phyloP scores from a whole-genome alignment of 768 basidiomycete genomes.

The Hydnum rufescens region DNA sequence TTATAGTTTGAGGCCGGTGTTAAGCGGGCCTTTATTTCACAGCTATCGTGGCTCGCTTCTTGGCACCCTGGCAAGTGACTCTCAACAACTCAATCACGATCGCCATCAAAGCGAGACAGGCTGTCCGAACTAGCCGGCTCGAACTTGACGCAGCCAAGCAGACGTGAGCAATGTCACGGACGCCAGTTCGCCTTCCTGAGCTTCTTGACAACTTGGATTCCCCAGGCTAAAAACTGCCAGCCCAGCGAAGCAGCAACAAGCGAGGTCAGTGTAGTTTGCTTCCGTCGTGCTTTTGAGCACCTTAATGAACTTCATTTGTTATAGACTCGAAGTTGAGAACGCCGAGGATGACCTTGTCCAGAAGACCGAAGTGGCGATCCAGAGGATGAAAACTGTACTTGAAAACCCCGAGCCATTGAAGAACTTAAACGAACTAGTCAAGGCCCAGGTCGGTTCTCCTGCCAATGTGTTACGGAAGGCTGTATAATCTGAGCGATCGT shows the following conservation, averaged over 20 bases:
- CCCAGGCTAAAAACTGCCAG: conserved; percentile 56
- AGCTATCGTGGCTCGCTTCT: conserved; percentile 42
- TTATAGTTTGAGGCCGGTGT: neutral
- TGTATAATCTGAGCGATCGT: neutral
- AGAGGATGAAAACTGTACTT: conserved; percentile 92
- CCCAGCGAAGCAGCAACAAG: conserved; percentile 73
- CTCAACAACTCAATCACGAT: conserved; percentile 65
- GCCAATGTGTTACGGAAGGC: neutral
- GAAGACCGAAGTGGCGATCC: conserved; percentile 93
- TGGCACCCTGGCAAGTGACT: conserved; percentile 77
- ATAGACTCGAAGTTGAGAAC: conserved; percentile 65
- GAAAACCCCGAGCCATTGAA: conserved; percentile 96
- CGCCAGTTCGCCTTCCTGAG: neutral
- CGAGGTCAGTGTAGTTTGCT: conserved; percentile 23
- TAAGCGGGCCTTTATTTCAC: neutral
- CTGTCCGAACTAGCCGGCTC: conserved; percentile 56
- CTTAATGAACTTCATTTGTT: neutral
- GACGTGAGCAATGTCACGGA: conserved; percentile 29
- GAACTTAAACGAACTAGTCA: conserved; percentile 79
- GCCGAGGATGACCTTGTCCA: conserved; percentile 92
- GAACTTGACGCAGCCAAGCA: conserved; percentile 88
- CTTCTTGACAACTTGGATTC: conserved; percentile 3
- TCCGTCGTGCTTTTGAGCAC: neutral
- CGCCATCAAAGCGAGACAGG: conserved; percentile 82
- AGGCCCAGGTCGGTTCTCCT: conserved; percentile 46